These are phyloP conservation scores for Pseudovirgaria hyperparasitica DNA, from an alignment of 2,329 filamentous ascomycete genomes.

Conservation along the genomic window DNA sequence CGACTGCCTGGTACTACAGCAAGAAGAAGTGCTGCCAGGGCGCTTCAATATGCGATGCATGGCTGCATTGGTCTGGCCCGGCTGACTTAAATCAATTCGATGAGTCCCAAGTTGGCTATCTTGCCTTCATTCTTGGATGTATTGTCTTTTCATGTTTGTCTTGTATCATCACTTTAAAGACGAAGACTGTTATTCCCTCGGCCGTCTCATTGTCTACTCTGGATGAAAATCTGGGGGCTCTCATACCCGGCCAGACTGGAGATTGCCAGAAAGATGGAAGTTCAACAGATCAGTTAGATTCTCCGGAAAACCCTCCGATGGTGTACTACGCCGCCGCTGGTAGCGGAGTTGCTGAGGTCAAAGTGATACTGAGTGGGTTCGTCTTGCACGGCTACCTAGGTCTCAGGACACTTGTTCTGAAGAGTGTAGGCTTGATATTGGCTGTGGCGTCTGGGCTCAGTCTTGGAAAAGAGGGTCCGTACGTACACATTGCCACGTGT, in stretches of 20 bases:
- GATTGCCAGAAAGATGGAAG: no score
- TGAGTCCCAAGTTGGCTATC: slow-evolving; percentile 58
- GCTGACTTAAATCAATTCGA: slow-evolving; percentile 37
- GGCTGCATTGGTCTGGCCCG: slow-evolving; percentile 51
- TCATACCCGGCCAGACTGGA: slow-evolving; percentile 35
- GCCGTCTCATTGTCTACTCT: slow-evolving; percentile 75
- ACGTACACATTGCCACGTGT: slow-evolving; percentile 93
- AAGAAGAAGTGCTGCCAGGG: slow-evolving; percentile 54
- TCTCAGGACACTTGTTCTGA: slow-evolving; percentile 72
- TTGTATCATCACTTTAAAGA: slow-evolving; percentile 70
- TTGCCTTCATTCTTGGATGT: slow-evolving; percentile 60
- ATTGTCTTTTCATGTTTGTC: slow-evolving; percentile 56
- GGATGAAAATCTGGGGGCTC: slow-evolving; percentile 83
- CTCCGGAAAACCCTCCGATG: slow-evolving; percentile 51
- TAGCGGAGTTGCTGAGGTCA: slow-evolving; percentile 92
- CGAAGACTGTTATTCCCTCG: slow-evolving; percentile 90
- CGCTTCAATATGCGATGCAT: slow-evolving; percentile 42
- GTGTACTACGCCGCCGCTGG: slow-evolving; percentile 93
- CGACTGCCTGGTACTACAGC: slow-evolving; percentile 53
- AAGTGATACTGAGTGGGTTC: slow-evolving; percentile 95
- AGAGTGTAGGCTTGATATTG: slow-evolving; percentile 69
- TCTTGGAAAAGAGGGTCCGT: slow-evolving; percentile 88
- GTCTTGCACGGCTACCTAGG: slow-evolving; percentile 93
- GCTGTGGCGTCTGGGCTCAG: slow-evolving; percentile 89
- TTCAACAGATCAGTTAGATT: slow-evolving; percentile 31